Evolutionary conservation across 2,329 filamentous ascomycete species (phyloP).

Genomic region (Corniculantispora saksenae): DNA sequence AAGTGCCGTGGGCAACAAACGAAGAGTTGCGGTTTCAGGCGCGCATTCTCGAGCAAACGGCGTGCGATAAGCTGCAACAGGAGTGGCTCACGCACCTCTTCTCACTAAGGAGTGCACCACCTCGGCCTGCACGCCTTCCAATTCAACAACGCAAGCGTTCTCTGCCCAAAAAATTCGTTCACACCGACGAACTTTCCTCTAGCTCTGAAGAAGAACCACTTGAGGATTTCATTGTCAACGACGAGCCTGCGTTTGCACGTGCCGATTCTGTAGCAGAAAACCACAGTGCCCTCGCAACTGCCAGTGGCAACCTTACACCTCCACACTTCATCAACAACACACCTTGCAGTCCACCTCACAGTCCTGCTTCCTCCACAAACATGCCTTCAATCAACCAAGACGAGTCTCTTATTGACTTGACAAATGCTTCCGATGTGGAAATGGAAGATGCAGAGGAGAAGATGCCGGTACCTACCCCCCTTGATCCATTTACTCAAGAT

Average conservation of each 20-base stretch:
- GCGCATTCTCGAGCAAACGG: slow-evolving; percentile 60
- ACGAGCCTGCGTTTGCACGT: slow-evolving; percentile 19
- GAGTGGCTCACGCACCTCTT: slow-evolving; percentile 53
- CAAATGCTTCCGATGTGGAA: not conserved
- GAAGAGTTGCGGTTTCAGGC: slow-evolving; percentile 57
- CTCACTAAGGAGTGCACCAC: slow-evolving; percentile 32
- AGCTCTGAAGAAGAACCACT: slow-evolving; percentile 48
- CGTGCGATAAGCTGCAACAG: slow-evolving; percentile 61
- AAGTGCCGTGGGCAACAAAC: slow-evolving; percentile 53
- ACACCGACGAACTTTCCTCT: slow-evolving; percentile 50
- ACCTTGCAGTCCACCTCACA: not conserved
- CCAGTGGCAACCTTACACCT: not conserved
- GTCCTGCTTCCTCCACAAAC: not conserved
- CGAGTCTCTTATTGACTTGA: slow-evolving; percentile 25
- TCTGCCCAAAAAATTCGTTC: not conserved
- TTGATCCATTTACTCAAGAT: not conserved
- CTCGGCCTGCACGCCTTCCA: slow-evolving; percentile 27
- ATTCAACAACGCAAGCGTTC: slow-evolving; percentile 27
- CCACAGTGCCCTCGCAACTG: not conserved
- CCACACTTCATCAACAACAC: not conserved
- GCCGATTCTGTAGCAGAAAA: not conserved
- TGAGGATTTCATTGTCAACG: slow-evolving; percentile 50
- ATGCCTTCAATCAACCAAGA: not conserved
- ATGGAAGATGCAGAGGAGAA: slow-evolving; percentile 7
- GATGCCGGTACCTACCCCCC: not conserved